A percentile compares a stretch with the other conserved stretches of the same genome.
These are phyloP conservation scores for Pisolithus albus DNA, from an alignment of 768 basidiomycete genomes.

Conservation along the genomic window DNA sequence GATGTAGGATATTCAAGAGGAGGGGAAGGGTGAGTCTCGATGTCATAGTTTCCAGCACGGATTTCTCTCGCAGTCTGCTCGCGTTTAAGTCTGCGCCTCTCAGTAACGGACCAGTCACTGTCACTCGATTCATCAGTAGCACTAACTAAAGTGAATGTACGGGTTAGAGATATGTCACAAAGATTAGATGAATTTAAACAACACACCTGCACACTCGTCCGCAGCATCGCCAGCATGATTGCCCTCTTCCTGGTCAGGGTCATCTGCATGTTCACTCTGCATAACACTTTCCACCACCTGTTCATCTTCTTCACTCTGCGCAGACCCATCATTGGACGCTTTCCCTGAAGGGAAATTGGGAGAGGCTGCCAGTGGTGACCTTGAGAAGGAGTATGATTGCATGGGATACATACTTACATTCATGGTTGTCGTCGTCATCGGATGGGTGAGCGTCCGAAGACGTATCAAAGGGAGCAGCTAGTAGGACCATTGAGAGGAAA, in stretches of 20 bases:
- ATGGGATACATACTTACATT: too few relatives aligned
- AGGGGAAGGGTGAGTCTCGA: neutral
- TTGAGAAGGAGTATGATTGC: too few relatives aligned
- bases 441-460: too few relatives aligned
- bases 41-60: neutral
- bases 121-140: neutral
- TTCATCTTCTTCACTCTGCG: neutral
- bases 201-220: neutral
- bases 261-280: neutral
- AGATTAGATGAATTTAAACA: neutral
- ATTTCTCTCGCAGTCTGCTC: neutral
- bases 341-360: neutral
- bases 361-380: neutral
- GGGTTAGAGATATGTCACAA: too few relatives aligned
- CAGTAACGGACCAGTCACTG: neutral
- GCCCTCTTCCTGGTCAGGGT: neutral
- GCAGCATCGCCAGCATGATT: neutral
- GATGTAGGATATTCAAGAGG: neutral
- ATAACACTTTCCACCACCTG: neutral
- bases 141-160: neutral
- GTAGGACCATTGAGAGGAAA: neutral
- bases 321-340: neutral
- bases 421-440: too few relatives aligned
- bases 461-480: neutral
- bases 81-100: neutral